These are phyloP conservation scores for Emmonsiellopsis sp. DNA, from an alignment of 2,329 filamentous ascomycete genomes.

Conservation along the genomic window DNA sequence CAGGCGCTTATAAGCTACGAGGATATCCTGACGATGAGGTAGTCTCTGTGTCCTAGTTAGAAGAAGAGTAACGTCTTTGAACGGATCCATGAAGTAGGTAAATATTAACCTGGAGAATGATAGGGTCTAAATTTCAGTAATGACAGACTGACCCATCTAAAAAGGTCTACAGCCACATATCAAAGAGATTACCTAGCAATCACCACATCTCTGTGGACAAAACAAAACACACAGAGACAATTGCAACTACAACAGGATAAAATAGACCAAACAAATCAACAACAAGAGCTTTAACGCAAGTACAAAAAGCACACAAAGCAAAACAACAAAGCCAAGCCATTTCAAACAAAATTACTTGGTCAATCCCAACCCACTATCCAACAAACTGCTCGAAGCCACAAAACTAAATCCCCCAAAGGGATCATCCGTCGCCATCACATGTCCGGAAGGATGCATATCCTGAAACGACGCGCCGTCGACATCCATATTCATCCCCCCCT, in stretches of 20 bases:
- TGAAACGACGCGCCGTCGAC: not conserved
- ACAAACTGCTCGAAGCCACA: slow-evolving; percentile 37
- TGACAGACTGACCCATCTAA: too few species aligned
- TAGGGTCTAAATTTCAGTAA: too few species aligned
- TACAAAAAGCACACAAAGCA: not conserved
- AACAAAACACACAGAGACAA: not conserved
- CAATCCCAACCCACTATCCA: slow-evolving; percentile 30
- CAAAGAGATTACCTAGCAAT: too few species aligned
- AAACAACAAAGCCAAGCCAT: not conserved
- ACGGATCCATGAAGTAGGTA: too few species aligned
- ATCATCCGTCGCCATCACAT: slow-evolving; percentile 15
- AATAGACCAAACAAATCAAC: not conserved
- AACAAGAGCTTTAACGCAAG: not conserved
- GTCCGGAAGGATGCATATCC: not conserved
- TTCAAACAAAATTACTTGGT: not conserved
- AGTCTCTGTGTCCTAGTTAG: too few species aligned
- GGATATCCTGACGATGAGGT: too few species aligned
- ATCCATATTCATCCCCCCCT: not conserved
- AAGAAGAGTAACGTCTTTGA: too few species aligned
- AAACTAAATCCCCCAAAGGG: slow-evolving; percentile 42
- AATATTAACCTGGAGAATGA: too few species aligned
- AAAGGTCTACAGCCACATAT: too few species aligned
- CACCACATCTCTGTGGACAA: too few species aligned
- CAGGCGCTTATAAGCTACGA: too few species aligned
- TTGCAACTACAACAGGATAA: not conserved